Base-by-base conservation (phyloP, 2,329 filamentous ascomycete genomes). In the Sphaerulina populicola region DNA sequence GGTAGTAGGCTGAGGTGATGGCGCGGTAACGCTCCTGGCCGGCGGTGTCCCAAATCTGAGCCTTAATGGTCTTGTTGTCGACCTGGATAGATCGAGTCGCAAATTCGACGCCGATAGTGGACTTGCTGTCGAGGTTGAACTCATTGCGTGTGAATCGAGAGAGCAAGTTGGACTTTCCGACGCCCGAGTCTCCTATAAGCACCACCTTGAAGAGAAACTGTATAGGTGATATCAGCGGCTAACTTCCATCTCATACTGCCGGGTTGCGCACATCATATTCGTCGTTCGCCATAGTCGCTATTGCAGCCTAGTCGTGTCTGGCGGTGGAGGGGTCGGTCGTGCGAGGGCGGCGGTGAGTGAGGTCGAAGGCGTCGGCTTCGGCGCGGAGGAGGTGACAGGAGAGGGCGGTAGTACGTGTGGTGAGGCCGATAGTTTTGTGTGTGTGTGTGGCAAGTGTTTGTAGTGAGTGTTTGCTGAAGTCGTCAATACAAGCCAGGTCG, bases 161-260 rank as follows among this genome's bases (percentile, higher is more conserved):
- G 76, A 98, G 80, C 66, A 98, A 88, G 77, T 98, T 98, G 78
- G 93, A 98, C 80, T 98, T 98, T 78, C 93, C 93, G 74, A 98
- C 93, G 67, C 93, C 93, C 63, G 90, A 96, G 77, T 98, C 93
- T 82, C 93, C 93, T 71, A 98, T 98, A 72, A 98, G 79, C 71
- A 98, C 93, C 70, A 97, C 91, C 86, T 98, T 97, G 83, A 98
- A 98, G 70, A 97, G 88, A 72, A 97, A 97, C 90, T 96, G 72
- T 60, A 62, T 59, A 2, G 27, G 29, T 27, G 23, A 18, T 33
- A 43, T 57, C 44, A 51, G 50, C 43, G 31, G 41, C 8, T 35
- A n/a, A 45, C 33, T 14, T 42, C 14, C 18, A n/a, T 23, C 39
- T 27, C 23, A 35, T 15, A 23, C 27, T 35, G 41, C n/a, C 18